A percentile compares a stretch with the other conserved stretches of the same genome.
Evolutionary conservation across 2,329 filamentous ascomycete genomes (phyloP).

Genomic region (Geosmithia putterillii): DNA sequence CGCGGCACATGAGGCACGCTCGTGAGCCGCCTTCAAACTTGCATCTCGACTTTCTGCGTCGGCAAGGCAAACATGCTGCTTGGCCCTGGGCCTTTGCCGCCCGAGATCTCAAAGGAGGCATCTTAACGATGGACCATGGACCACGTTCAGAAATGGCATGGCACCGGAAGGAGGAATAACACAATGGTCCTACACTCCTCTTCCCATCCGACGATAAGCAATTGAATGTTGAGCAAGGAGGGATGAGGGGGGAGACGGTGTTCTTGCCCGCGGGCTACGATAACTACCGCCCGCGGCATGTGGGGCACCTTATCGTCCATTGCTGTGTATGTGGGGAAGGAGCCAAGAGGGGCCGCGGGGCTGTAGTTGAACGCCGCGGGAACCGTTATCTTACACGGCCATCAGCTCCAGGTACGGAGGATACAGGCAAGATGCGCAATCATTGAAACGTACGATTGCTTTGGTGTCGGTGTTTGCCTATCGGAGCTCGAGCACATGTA

Average conservation of each 20-base stretch:
- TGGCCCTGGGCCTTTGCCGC: conserved; percentile 13
- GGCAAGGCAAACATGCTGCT: conserved; percentile 45
- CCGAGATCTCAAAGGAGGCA: not conserved
- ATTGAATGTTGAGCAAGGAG: not conserved
- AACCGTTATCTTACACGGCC: not conserved
- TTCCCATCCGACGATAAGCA: too few relatives aligned
- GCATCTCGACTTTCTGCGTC: conserved; percentile 49
- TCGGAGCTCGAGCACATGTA: too few relatives aligned
- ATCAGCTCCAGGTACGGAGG: too few relatives aligned
- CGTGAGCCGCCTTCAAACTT: conserved; percentile 40
- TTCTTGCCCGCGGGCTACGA: not conserved
- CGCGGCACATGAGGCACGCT: conserved; percentile 43
- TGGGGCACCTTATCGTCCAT: not conserved
- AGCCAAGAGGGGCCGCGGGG: not conserved
- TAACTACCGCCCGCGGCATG: too few relatives aligned
- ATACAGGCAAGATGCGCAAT: too few relatives aligned
- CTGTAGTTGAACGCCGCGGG: not conserved
- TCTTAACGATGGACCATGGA: not conserved
- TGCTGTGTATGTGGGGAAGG: not conserved
- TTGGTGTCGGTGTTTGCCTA: too few relatives aligned
- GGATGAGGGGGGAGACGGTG: not conserved
- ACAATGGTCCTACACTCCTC: too few relatives aligned
- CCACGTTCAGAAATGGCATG: too few relatives aligned
- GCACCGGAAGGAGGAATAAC: too few relatives aligned
- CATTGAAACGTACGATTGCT: too few relatives aligned